These are phyloP conservation scores for Haplosporangium sp. DNA, from an alignment of 371 early-diverging fungal genomes.

Conservation along the genomic window DNA sequence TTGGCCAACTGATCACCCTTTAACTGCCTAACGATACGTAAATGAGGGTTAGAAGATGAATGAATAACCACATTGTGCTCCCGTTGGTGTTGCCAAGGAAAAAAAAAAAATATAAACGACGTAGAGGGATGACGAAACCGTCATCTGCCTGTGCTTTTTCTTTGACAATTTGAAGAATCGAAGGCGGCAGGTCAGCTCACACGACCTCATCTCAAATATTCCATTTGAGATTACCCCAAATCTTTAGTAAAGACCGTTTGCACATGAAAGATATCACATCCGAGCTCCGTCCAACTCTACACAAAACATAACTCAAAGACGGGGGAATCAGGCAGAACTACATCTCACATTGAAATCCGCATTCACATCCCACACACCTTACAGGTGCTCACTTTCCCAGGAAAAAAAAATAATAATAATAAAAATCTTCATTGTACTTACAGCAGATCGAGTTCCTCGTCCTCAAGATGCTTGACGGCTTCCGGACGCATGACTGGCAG, in stretches of 20 bases:
- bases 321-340: not conserved
- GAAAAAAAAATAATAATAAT: too few species aligned
- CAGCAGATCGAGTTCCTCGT: slow-evolving; percentile 47
- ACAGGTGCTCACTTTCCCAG: too few species aligned
- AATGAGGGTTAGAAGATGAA: not conserved
- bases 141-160: too few species aligned
- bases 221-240: too few species aligned
- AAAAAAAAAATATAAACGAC: not conserved
- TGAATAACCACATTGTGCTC: not conserved
- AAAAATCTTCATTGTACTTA: slow-evolving; percentile 13
- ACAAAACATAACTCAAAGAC: not conserved
- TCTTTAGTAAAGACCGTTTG: not conserved
- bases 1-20: slow-evolving; percentile 29
- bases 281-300: too few species aligned
- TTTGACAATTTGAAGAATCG: too few species aligned
- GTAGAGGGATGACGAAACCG: not conserved
- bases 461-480: slow-evolving; percentile 25
- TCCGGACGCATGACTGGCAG: slow-evolving; percentile 32
- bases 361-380: too few species aligned
- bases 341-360: too few species aligned
- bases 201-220: slow-evolving; percentile 1
- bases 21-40: slow-evolving; percentile 17
- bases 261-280: too few species aligned
- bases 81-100: not conserved
- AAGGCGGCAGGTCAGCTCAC: not conserved